A percentile compares a stretch with the other conserved stretches of the same genome.
These are phyloP conservation scores for Dalechampia spathulata DNA, from an alignment of 441 rosid genomes.

Conservation along the genomic window DNA sequence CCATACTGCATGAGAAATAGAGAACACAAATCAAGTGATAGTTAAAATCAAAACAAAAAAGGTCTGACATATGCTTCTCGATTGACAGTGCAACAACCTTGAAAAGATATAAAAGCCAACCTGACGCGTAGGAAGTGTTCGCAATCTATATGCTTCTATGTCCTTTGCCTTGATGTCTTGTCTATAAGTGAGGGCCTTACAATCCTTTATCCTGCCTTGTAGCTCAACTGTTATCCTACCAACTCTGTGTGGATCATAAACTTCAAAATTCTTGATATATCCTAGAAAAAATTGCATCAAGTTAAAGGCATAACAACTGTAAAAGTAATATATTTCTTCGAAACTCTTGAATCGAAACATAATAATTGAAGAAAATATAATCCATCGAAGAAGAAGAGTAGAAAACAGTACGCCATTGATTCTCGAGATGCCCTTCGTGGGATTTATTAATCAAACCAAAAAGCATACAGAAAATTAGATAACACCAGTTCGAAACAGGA, in stretches of 20 bases:
- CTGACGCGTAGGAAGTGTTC: slow-evolving; percentile 87
- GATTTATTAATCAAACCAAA: too few relatives aligned
- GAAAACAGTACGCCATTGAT: too few relatives aligned
- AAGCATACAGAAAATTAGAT: too few relatives aligned
- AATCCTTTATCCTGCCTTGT: slow-evolving; percentile 83
- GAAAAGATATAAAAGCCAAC: slow-evolving; percentile 21
- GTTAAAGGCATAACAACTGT: too few relatives aligned
- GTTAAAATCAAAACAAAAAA: background rate
- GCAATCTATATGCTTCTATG: slow-evolving; percentile 50
- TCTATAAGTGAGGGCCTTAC: slow-evolving; percentile 73
- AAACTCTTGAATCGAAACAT: too few relatives aligned
- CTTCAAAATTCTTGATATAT: slow-evolving; percentile 64
- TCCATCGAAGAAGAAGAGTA: too few relatives aligned
- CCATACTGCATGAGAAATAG: slow-evolving; percentile 58
- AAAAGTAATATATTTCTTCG: too few relatives aligned
- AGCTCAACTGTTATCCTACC: slow-evolving; percentile 83
- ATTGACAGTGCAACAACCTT: background rate
- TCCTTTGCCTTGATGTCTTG: slow-evolving; percentile 90
- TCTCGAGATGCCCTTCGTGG: too few relatives aligned
- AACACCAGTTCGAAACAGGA: too few relatives aligned
- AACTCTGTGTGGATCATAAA: slow-evolving; percentile 74
- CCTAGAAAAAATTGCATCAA: slow-evolving; percentile 29
- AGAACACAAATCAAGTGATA: background rate
- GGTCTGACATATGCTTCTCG: background rate
- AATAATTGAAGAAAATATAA: too few relatives aligned